Percentiles rank a stretch among this genome's conserved stretches.
Evolutionary conservation across 257 asterid genomes (phyloP).

Genomic region (Paulownia fortunei): DNA sequence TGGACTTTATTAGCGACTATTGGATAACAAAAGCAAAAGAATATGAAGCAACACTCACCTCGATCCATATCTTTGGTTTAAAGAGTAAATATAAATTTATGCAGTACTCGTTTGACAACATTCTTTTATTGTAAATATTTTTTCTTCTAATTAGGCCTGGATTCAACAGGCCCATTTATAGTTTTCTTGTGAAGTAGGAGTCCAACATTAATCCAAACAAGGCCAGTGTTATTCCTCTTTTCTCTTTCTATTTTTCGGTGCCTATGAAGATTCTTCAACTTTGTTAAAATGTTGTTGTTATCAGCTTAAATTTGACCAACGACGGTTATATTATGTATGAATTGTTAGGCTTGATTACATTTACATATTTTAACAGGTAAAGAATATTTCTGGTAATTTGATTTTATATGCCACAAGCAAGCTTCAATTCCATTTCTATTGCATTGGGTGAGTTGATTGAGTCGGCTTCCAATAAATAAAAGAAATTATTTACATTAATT

Average conservation of each 20-base stretch:
- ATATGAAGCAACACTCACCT: neutral
- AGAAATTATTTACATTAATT: too few species aligned
- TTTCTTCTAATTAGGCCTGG: too few species aligned
- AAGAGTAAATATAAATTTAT: too few species aligned
- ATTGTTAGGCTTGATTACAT: neutral
- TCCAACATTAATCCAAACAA: neutral
- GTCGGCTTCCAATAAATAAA: too few species aligned
- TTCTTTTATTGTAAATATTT: too few species aligned
- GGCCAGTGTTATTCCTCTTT: neutral
- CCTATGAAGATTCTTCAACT: neutral
- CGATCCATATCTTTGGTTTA: neutral
- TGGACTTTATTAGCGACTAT: neutral
- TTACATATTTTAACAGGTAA: too few species aligned
- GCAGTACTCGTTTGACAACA: too few species aligned
- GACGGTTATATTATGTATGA: too few species aligned
- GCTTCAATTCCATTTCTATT: neutral
- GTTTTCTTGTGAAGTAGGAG: too few species aligned
- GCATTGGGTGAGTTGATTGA: too few species aligned
- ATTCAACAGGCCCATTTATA: too few species aligned
- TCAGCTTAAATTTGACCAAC: neutral
- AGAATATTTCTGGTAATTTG: neutral
- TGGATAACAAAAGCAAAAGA: neutral
- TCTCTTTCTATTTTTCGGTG: neutral
- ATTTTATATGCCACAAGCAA: neutral
- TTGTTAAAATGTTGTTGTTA: neutral